Base-by-base conservation (phyloP, 192 early-diverging fungal species). In the Mycoemilia scoparia region DNA sequence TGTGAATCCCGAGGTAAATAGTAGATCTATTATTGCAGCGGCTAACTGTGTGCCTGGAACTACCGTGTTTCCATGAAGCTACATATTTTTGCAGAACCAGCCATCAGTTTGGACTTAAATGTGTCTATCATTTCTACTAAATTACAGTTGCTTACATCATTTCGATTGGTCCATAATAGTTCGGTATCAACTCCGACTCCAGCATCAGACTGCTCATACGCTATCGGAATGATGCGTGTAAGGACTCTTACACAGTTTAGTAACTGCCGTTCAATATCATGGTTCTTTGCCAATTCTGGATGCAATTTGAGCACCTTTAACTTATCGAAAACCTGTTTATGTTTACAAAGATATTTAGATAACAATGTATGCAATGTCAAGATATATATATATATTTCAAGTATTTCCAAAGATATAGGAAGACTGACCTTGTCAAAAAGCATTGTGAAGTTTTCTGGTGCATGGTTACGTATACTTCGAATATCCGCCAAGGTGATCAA, bases 401-500 rank as follows among this genome's bases (percentile, higher is more conserved):
- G n/a, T n/a, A n/a, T n/a, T n/a, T n/a, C n/a, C n/a, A n/a, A n/a
- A n/a, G n/a, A n/a, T n/a, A n/a, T n/a, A n/a, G n/a, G n/a, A n/a
- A n/a, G n/a, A n/a, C n/a, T n/a, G 25, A 84, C 78, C 65, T 82
- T 82, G 33, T 64, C 52, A 21, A 88, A 45, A 12, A 89, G 54
- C 12, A 74, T 80, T 50, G 71, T 69, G 38, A 86, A 57, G 60
- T 88, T 87, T 38, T 76, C 74, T 22, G 63, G 66, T 9, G 82
- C 74, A 10, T 58, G 43, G 46, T 88, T 81, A 22, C 82, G 62
- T 10, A 82, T 72, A 23, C 68, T 55, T 19, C 88, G 60, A 29
- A 88, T 81, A 48, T 93, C 88, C 21, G 78, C 76, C 5, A 79
- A 71, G 13, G 76, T 70, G 22, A 87, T 73, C 17, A 90, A 70